These are phyloP conservation scores for Pilaira anomala DNA, from an alignment of 192 early-diverging fungal species.

Conservation along the genomic window DNA sequence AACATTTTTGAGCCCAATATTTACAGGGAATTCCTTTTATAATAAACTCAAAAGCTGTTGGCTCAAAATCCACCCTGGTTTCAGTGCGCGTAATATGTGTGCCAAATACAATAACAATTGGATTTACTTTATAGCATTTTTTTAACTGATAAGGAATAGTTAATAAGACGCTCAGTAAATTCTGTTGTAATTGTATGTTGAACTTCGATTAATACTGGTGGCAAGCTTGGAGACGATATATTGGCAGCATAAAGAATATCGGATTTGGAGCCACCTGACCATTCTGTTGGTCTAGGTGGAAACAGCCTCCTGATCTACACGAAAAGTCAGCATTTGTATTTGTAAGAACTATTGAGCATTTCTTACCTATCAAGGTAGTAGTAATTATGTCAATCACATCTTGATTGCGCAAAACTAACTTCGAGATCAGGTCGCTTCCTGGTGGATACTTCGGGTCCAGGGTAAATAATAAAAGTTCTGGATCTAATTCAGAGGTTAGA, in stretches of 20 bases:
- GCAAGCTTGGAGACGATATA: neutral
- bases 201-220: constrained; percentile 3
- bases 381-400: constrained; percentile 5
- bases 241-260: constrained; percentile 7
- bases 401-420: neutral
- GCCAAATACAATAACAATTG: constrained; percentile 10
- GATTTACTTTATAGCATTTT: constrained; percentile 7
- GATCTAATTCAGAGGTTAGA: neutral
- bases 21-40: constrained; percentile 3
- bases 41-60: constrained; percentile 5
- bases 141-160: constrained; percentile 3
- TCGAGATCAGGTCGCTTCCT: constrained; percentile 6
- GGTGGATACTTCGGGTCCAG: constrained; percentile 13
- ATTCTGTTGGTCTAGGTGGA: constrained; percentile 7
- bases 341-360: constrained; percentile 5
- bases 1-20: constrained; percentile 16
- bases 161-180: constrained; percentile 1
- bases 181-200: constrained; percentile 15
- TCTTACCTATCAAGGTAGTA: constrained; percentile 6
- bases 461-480: constrained; percentile 5
- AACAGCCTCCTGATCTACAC: constrained; percentile 3
- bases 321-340: constrained; percentile 7
- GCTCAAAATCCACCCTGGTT: constrained; percentile 8
- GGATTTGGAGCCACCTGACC: constrained; percentile 9
- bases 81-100: constrained; percentile 7